phyloP scores from a whole-genome alignment of 352 stramenopile genomes.

The Plasmopara muralis region DNA sequence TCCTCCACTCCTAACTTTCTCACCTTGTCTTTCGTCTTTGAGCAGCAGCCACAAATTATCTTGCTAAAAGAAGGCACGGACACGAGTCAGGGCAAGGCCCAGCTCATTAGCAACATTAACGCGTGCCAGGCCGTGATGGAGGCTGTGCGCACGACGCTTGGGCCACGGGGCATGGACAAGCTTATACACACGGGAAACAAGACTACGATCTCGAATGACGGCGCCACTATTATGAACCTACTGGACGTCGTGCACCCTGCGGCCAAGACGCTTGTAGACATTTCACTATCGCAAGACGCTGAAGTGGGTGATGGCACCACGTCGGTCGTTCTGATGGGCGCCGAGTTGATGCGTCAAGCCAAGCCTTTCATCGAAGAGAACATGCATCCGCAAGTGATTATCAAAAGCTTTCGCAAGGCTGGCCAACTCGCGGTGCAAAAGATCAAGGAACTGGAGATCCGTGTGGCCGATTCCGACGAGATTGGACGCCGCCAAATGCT shows the following conservation, averaged over 20 bases:
- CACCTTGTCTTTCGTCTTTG: not conserved
- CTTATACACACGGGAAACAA: slow-evolving; percentile 91
- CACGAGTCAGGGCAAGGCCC: slow-evolving; percentile 95
- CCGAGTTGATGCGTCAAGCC: slow-evolving; percentile 95
- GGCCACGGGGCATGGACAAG: slow-evolving; percentile 98
- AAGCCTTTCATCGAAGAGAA: slow-evolving; percentile 99
- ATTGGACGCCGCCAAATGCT: slow-evolving; percentile 84
- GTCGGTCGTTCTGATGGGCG: slow-evolving; percentile 95
- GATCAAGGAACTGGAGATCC: slow-evolving; percentile 82
- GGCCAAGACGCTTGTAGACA: slow-evolving; percentile 98
- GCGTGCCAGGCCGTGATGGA: slow-evolving; percentile 94
- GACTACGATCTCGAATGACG: slow-evolving; percentile 98
- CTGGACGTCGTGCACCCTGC: slow-evolving; percentile 98
- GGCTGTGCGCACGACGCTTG: slow-evolving; percentile 95
- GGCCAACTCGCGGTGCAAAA: slow-evolving; percentile 76
- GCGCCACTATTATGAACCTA: slow-evolving; percentile 97
- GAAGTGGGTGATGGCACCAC: slow-evolving; percentile 93
- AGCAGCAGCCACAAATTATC: slow-evolving; percentile 96
- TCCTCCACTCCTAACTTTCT: not conserved
- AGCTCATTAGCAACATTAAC: slow-evolving; percentile 92
- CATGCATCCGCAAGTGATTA: slow-evolving; percentile 90
- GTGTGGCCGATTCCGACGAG: slow-evolving; percentile 70
- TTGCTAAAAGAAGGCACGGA: slow-evolving; percentile 98
- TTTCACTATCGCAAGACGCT: slow-evolving; percentile 90
- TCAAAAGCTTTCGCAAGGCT: slow-evolving; percentile 87